Conservation (phyloP, 768 basidiomycete genomes). For the Hericium alpestre region DNA sequence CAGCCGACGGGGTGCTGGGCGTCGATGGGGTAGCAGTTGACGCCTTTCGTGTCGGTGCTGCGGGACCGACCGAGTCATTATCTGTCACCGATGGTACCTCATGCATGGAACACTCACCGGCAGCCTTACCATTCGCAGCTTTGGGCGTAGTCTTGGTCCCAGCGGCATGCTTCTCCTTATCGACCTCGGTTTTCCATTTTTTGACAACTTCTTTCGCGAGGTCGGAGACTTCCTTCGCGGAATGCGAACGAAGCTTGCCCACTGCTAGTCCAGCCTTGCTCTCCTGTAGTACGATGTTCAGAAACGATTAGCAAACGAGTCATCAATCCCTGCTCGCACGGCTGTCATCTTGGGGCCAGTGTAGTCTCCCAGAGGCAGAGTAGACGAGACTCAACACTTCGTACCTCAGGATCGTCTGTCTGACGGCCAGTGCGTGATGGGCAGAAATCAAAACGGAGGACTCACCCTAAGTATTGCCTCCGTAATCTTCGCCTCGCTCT, state of each 20-base stretch:
- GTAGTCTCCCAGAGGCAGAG: no score
- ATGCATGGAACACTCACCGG: constrained; percentile 24
- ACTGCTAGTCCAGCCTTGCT: constrained; percentile 89
- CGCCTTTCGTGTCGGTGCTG: constrained; percentile 18
- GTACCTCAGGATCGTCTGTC: no score
- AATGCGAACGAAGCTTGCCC: constrained; percentile 74
- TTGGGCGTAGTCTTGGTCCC: constrained; percentile 14
- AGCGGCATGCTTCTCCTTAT: constrained; percentile 44
- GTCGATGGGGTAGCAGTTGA: constrained; percentile 11
- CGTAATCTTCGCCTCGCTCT: constrained; percentile 57
- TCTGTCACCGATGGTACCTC: not conserved
- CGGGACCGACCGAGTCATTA: not conserved
- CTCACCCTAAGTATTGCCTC: constrained; percentile 68
- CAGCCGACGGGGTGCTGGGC: constrained; percentile 2
- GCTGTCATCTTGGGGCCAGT: not conserved
- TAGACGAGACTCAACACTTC: no score
- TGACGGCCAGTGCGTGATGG: constrained; percentile 7
- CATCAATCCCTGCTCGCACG: not conserved
- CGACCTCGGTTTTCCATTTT: constrained; percentile 86
- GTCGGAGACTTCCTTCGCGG: constrained; percentile 62
- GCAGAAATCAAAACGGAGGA: constrained; percentile 20
- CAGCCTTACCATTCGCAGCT: constrained; percentile 17
- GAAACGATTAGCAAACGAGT: not conserved
- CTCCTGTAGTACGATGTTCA: constrained; percentile 41
- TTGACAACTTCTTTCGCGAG: constrained; percentile 85